These are phyloP conservation scores for Mycena polygramma DNA, from an alignment of 768 basidiomycete genomes.

Conservation along the genomic window DNA sequence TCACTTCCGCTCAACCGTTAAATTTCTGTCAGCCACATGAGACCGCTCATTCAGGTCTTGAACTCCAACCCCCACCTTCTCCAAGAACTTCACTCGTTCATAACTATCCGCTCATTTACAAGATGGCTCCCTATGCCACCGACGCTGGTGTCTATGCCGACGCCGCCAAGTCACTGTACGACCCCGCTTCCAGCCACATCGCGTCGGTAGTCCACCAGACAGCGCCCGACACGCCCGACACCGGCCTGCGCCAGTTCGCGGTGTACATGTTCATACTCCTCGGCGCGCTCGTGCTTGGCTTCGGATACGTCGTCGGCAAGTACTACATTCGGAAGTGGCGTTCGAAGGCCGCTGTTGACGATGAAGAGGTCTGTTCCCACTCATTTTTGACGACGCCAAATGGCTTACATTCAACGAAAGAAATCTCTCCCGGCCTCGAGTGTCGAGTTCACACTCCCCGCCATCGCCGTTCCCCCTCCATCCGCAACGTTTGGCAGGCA, in stretches of 20 bases:
- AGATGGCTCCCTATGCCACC: too few species aligned
- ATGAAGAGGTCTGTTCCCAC: not conserved
- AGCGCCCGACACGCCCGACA: not conserved
- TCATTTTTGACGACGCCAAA: too few species aligned
- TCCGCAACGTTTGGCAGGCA: not conserved
- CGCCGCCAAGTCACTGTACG: too few species aligned
- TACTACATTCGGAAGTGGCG: not conserved
- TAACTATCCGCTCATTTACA: too few species aligned
- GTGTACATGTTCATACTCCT: not conserved
- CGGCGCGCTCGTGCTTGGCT: not conserved
- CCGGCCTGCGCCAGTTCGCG: not conserved
- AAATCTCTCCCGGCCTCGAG: not conserved
- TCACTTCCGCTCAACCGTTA: too few species aligned
- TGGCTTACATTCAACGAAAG: not conserved
- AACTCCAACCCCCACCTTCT: too few species aligned
- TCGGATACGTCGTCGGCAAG: not conserved
- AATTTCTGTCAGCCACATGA: too few species aligned
- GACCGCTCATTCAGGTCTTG: too few species aligned
- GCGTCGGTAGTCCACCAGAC: too few species aligned
- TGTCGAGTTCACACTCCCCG: not conserved
- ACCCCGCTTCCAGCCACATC: too few species aligned
- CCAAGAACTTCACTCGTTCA: too few species aligned
- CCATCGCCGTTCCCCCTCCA: not conserved
- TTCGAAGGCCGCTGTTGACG: not conserved
- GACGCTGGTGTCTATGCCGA: too few species aligned